A percentile compares a stretch with the other conserved stretches of the same genome.
Evolutionary conservation across 2,329 filamentous ascomycete genomes (phyloP).

Genomic region (Westerdykella sp.): DNA sequence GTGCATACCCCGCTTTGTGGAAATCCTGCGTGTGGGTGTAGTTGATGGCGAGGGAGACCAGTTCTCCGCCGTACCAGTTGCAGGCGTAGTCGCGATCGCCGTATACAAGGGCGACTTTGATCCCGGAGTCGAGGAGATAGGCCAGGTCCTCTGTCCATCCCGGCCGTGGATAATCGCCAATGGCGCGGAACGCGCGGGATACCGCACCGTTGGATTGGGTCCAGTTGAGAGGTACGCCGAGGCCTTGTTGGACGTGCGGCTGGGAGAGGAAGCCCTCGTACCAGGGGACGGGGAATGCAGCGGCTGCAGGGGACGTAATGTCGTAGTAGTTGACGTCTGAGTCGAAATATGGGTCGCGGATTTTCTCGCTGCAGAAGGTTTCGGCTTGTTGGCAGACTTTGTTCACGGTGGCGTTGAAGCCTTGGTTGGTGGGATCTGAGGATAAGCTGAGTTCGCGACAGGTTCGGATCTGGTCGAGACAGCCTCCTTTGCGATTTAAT

Average conservation of each 20-base stretch:
- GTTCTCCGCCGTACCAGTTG: conserved; percentile 68
- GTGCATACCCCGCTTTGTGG: conserved; percentile 61
- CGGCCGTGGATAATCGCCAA: conserved; percentile 45
- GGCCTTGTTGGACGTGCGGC: conserved; percentile 49
- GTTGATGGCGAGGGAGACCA: conserved; percentile 55
- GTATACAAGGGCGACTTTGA: conserved; percentile 29
- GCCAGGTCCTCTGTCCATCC: conserved; percentile 46
- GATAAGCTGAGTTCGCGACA: conserved; percentile 45
- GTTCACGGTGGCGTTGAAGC: conserved; percentile 35
- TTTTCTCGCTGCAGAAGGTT: conserved; percentile 40
- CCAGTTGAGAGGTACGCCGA: conserved; percentile 57
- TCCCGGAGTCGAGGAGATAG: conserved; percentile 48
- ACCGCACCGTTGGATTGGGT: conserved; percentile 41
- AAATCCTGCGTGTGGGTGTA: conserved; percentile 52
- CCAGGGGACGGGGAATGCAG: conserved; percentile 38
- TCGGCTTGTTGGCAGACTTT: conserved; percentile 41
- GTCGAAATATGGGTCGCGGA: conserved; percentile 43
- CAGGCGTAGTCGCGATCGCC: conserved; percentile 42
- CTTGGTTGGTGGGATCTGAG: conserved; percentile 46
- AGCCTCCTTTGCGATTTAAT: conserved; percentile 45
- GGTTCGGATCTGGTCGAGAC: conserved; percentile 47
- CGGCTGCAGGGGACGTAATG: conserved; percentile 46
- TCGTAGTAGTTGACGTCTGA: conserved; percentile 52
- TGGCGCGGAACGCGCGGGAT: conserved; percentile 41
- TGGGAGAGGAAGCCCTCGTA: conserved; percentile 53